Conservation (phyloP, 2,329 filamentous ascomycete species). For the Boeremia exigua region DNA sequence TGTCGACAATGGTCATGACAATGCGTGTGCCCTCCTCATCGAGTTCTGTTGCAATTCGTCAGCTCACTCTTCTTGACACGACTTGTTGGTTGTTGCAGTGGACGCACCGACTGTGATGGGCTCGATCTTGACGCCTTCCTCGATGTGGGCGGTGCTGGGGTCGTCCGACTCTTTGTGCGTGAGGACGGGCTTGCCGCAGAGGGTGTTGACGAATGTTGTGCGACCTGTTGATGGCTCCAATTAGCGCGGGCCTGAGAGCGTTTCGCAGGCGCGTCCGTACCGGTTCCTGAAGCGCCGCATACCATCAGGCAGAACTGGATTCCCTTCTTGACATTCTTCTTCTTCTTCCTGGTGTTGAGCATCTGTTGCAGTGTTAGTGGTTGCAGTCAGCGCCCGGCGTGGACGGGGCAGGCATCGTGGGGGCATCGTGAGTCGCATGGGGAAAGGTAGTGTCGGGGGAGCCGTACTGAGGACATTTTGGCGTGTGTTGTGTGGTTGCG, state of each 20-base stretch:
- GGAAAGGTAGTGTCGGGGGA: constrained; percentile 30
- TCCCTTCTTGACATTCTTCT: constrained; percentile 99
- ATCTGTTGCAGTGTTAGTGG: constrained; percentile 42
- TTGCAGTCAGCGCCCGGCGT: constrained; percentile 23
- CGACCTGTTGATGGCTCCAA: constrained; percentile 65
- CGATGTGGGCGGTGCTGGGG: constrained; percentile 82
- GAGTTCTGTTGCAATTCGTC: constrained; percentile 63
- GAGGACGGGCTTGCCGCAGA: constrained; percentile 93
- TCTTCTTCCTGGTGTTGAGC: constrained; percentile 96
- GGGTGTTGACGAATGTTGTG: constrained; percentile 99
- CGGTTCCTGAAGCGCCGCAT: constrained; percentile 97
- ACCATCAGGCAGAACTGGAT: constrained; percentile 99
- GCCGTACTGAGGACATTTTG: constrained; percentile 49
- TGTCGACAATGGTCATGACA: constrained; percentile 97
- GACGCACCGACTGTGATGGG: constrained; percentile 91
- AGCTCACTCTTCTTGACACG: background rate
- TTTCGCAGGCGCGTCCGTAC: constrained; percentile 58
- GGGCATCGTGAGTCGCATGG: constrained; percentile 30
- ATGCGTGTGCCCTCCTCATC: constrained; percentile 99
- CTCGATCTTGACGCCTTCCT: constrained; percentile 98
- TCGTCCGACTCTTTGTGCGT: constrained; percentile 93
- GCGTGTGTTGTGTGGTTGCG: constrained; percentile 29
- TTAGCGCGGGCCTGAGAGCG: background rate
- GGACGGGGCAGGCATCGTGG: constrained; percentile 20
- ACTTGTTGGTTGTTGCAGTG: background rate